Evolutionary conservation across 2,329 filamentous ascomycete species (phyloP), one percentile per base, ranked within the genome.

Genomic region (Triangularia verruculosa): DNA sequence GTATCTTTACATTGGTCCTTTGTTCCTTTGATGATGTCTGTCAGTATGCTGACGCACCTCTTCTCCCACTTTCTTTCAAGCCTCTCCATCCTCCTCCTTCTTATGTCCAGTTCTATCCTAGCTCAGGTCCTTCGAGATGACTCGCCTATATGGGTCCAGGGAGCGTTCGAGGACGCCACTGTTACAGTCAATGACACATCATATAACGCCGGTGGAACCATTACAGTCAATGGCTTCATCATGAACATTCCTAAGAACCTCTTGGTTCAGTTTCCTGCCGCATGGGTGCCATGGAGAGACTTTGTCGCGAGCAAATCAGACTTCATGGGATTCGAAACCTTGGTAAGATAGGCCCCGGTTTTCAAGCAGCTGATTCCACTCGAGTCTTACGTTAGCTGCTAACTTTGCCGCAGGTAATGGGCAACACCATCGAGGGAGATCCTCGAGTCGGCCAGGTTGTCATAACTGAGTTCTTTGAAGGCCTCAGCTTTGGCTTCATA

Each of bases 241-340:
- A 76, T 83, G 57, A 74, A 70, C 12, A 78, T 83, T 3, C 81
- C 81, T 3, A 76, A 81, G 68, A 83, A 83, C 64, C 65, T 82
- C 15, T 75, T 81, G 11, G 78, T 81, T 1, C 76, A 82, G 64
- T 82, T 83, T 54, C 81, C 79, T 0, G 77, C 76, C 7, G 75
- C 77, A n/a, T 80, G 75, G 67, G 74, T 81, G 32, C 78, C 79
- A 0, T 82, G 70, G 69, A 75, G 72, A 63, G 73, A 76, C 51
- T 76, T 77, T 52, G 73, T 72, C 9, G 69, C 68, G 9, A 70
- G 68, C 55, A 72, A 73, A 61, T 68, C 68, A n/a, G 68, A 72
- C 20, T 74, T 75, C 63, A 7, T 72, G 13, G 75, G 75, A 13
- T 76, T 74, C 32, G 75, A 77, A 62, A 74, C 73, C 43, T 67